phyloP scores from a whole-genome alignment of 306 rosid genomes.

The Betula pendula region DNA sequence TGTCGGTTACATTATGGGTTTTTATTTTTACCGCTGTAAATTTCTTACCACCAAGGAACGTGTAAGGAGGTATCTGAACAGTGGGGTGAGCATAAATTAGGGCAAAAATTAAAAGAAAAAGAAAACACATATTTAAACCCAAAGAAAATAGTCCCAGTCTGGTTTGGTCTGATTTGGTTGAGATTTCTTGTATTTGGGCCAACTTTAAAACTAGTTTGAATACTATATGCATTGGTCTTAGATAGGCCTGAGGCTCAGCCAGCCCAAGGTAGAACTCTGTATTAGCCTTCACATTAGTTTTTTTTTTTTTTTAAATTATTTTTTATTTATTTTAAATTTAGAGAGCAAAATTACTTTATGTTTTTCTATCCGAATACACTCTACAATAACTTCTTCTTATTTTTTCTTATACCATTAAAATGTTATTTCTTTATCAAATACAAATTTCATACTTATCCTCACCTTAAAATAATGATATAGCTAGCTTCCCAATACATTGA shows the following conservation, averaged over 20 bases:
- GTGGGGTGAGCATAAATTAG: constrained; percentile 2
- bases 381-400: no score
- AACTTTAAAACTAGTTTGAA: not conserved
- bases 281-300: no score
- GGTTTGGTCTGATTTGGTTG: not conserved
- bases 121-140: no score
- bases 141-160: not conserved
- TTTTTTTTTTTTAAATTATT: no score
- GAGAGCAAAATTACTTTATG: no score
- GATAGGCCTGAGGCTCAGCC: not conserved
- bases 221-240: not conserved
- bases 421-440: no score
- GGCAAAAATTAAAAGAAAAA: constrained; percentile 10
- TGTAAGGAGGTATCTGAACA: not conserved
- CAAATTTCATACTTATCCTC: no score
- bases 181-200: not conserved
- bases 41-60: not conserved
- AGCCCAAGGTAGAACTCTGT: not conserved
- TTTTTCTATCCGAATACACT: no score
- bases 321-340: no score
- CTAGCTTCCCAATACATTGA: no score
- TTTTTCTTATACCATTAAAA: no score
- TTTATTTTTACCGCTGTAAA: not conserved
- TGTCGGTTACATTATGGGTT: constrained; percentile 19
- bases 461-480: no score